Base-by-base conservation (phyloP, 768 basidiomycete species). In the Panaeolus cyanescens region DNA sequence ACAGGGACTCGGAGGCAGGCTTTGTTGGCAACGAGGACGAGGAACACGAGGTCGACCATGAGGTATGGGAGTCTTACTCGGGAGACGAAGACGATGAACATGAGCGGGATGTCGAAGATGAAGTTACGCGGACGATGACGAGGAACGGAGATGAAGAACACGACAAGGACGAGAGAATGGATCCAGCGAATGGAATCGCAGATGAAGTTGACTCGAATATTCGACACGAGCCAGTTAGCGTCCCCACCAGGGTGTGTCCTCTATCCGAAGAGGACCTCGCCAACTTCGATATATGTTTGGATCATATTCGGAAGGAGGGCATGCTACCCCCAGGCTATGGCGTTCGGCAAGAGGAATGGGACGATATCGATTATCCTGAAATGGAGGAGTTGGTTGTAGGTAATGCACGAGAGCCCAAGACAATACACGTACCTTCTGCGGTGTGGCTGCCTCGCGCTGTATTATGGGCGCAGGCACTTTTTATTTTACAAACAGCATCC, bases 391-490 rank as follows among this genome's bases (percentile, higher is more conserved):
- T 62, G 22, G 42, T 45, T 1, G 13, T 20, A 30, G 61, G 61
- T 2, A 6, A n/a, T 1, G 37, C 8, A 17, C 22, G 50, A 55
- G 34, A 32, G 17, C 45, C 20, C 8, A 50, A 30, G 5, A 9
- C 6, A 30, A 57, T 62, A 20, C 34, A 34, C 5, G 34, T 62
- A 12, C 61, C 61, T 1, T 2, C 54, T 30, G 22, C 12, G 1
- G 40, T 31, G 2, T 62, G 61, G 61, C 30, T 28, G 1, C 37
- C 57, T 20, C 13, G 57, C 2, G 37, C 61, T 4, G 45, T 34
- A 31, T 9, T 39, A 5, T 62, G 61, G 61, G 61, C 39, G 5
- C 45, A 31, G 34, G 57, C 61, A n/a, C 13, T 62, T 10, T 31
- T 5, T 33, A 33, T 33, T 33, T 13, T 5, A 33, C 32, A 33